Base-by-base conservation (phyloP, 108 stramenopile genomes). In the Pseudonitzschia pungens region DNA sequence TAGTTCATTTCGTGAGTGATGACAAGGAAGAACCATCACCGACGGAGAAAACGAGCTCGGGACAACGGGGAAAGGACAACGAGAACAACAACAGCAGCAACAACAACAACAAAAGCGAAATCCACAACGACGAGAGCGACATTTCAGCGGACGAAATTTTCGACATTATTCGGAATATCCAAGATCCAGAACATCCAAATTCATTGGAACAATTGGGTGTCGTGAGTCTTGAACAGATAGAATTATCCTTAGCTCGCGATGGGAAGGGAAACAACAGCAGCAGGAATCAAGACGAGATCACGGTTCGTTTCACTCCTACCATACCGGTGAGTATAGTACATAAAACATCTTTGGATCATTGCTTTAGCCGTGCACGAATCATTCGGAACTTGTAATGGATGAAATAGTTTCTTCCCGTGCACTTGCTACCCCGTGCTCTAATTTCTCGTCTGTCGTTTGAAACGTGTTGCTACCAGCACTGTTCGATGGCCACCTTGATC, bases 401-500 rank as follows among this genome's bases (percentile, higher is more conserved):
- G 36, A 36, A 36, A 6, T 36, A 6, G 2, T 6, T 36, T 36
- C 4, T 36, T 36, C 6, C 4, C 6, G 36, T 36, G 36, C 36
- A 36, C 36, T 2, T 5, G 36, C 36, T 36, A 36, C 4, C 6
- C 36, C 4, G 36, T 36, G 36, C 6, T 36, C 36, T 36, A 2
- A 36, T 6, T 36, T 2, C 1, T 40, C 65, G 42, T 40, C 2
- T 1, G 1, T 20, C 40, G 65, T 16, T 31, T 58, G 75, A 32
- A 89, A 83, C 16, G 94, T 98, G 28, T 48, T 18, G 45, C 18
- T 14, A 18, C 45, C 45, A 48, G 24, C 99, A 99, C 87, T 99
- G 99, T 81, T 89, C 89, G 66, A 99, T 99, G 99, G 98, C 98
- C 1, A 99, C 99, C 9, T 76, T 99, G 26, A 99, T 99, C 69